Conservation (phyloP, 2,329 filamentous ascomycete species). For the Hawksworthiomyces lignivorus region DNA sequence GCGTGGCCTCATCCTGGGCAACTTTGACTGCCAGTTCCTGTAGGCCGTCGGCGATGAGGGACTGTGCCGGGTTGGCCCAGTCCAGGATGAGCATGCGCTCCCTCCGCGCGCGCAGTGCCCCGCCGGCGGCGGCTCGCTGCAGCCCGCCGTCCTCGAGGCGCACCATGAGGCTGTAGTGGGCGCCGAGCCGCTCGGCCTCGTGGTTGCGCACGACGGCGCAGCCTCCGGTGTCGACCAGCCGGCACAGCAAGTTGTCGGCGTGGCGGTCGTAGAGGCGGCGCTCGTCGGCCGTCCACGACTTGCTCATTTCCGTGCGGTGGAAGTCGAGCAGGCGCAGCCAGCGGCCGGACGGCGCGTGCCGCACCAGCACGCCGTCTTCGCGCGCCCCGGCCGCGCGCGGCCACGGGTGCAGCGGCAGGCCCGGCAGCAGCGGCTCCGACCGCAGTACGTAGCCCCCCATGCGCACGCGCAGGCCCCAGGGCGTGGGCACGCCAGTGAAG, state of each 20-base stretch:
- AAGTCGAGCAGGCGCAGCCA: slow-evolving; percentile 6
- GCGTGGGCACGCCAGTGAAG: neutral
- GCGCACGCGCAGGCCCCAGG: neutral
- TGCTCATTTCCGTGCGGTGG: neutral
- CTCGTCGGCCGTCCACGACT: neutral
- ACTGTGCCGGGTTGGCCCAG: neutral
- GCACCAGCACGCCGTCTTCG: neutral
- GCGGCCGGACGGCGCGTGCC: neutral
- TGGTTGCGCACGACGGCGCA: neutral
- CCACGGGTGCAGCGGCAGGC: slow-evolving; percentile 5
- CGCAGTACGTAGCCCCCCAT: neutral
- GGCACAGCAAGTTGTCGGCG: neutral
- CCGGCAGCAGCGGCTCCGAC: neutral
- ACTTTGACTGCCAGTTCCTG: neutral
- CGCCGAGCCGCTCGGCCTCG: neutral
- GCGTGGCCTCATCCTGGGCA: neutral
- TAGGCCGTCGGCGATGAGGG: neutral
- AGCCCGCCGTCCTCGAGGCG: neutral
- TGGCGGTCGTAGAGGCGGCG: neutral
- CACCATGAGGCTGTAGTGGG: neutral
- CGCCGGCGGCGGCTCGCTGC: neutral
- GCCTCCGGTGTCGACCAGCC: neutral
- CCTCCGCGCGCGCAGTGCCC: neutral
- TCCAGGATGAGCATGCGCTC: slow-evolving; percentile 1
- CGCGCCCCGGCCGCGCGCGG: neutral